A percentile compares a stretch with the other conserved stretches of the same genome.
These are phyloP conservation scores for Alternaria viburni DNA, from an alignment of 2,329 filamentous ascomycete genomes.

Conservation along the genomic window DNA sequence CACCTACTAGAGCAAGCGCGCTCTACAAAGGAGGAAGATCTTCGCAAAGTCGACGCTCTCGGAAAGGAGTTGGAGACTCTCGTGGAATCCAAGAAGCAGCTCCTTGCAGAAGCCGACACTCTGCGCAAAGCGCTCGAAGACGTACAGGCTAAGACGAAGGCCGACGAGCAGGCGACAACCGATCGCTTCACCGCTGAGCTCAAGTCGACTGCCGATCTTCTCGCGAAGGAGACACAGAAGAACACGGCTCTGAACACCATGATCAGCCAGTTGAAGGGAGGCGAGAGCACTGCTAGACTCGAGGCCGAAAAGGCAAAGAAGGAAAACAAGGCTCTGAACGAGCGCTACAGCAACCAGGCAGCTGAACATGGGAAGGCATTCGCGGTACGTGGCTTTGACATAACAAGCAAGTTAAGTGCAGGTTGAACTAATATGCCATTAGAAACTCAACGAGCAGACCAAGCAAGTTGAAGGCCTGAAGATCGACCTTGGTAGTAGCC, in stretches of 20 bases:
- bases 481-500: conserved; percentile 8
- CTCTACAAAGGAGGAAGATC: conserved; percentile 10
- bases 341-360: conserved; percentile 31
- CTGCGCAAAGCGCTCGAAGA: conserved; percentile 21
- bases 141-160: conserved; percentile 23
- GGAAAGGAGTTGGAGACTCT: conserved; percentile 25
- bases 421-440: neutral
- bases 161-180: conserved; percentile 16
- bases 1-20: conserved; percentile 20
- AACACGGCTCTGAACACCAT: conserved; percentile 15
- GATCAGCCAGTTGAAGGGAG: conserved; percentile 16
- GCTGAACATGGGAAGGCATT: conserved; percentile 28
- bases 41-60: conserved; percentile 12
- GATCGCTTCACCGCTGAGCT: conserved; percentile 25
- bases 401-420: neutral
- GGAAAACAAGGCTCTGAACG: conserved; percentile 19
- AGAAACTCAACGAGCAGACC: conserved; percentile 24
- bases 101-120: conserved; percentile 20
- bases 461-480: conserved; percentile 25
- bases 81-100: conserved; percentile 21
- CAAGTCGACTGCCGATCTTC: conserved; percentile 18
- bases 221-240: conserved; percentile 31
- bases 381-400: conserved; percentile 15
- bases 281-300: conserved; percentile 16
- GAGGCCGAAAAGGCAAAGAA: conserved; percentile 28